Evolutionary conservation across 306 rosid species (phyloP), one percentile per base, ranked within the genome.

Genomic region (Urtica urens): DNA sequence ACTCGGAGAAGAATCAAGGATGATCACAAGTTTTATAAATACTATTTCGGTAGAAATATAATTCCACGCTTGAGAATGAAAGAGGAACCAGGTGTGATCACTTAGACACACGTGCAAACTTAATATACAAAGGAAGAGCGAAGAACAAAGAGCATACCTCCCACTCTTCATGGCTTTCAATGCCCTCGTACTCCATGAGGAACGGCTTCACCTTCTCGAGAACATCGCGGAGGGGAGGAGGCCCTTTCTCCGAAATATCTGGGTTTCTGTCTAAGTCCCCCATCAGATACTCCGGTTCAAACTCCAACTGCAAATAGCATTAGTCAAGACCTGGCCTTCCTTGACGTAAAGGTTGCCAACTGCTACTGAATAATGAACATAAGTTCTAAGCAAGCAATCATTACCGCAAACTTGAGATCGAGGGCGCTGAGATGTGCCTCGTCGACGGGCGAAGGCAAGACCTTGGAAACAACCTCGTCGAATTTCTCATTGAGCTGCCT

Each of bases 151-250:
- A n/a, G n/a, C 13, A 12, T 71, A 90, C 97, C 95, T 90, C 95
- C 97, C 97, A 90, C 77, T 90, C 97, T 59, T 79, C 92, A 44
- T 90, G 84, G 65, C 79, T 81, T 53, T 77, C 68, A 65, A 90
- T 90, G 25, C 82, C 82, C 68, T 90, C 97, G 38, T 84, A 84
- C 23, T 61, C 77, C 93, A 88, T 88, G 73, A 88, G 69, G 71
- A 88, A 88, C 33, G 97, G 97, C 63, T 84, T 88, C 82, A 75
- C 66, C 75, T 84, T 88, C 77, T 81, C 93, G 51, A 88, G 90
- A 19, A 87, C 84, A 48, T 88, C 95, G 27, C 80, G 74, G 10
- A 88, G 90, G 37, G 90, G 70, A 28, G 84, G 72, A 26, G 95
- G 95, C 10, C 83, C 90, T 43, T 78, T 77, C 63, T 88, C 97